Conservation (phyloP, 306 rosid genomes). For the Nissolia schottii region DNA sequence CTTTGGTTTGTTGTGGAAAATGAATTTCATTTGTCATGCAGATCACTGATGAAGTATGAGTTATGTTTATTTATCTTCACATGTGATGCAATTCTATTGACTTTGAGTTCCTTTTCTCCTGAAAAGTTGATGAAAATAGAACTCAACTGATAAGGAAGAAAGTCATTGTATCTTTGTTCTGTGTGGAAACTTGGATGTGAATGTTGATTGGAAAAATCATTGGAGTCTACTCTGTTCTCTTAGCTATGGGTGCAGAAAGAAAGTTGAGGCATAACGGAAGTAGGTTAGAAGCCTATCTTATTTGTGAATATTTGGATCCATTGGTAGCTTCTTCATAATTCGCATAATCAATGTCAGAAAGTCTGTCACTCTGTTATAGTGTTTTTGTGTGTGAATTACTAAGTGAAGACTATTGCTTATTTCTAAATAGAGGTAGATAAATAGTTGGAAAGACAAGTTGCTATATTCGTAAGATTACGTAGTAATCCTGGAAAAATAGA, state of each 20-base stretch:
- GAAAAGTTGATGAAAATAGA: not conserved
- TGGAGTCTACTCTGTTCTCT: not conserved
- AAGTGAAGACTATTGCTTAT: not conserved
- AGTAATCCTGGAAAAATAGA: not conserved
- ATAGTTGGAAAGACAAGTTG: not conserved
- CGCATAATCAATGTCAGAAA: not conserved
- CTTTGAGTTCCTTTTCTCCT: not conserved
- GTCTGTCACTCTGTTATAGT: not conserved
- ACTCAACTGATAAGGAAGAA: not conserved
- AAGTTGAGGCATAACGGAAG: not conserved
- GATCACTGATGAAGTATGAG: not conserved
- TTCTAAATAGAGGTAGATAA: not conserved
- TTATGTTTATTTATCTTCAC: not conserved
- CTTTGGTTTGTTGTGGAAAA: not conserved
- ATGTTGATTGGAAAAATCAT: not conserved
- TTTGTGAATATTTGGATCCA: not conserved
- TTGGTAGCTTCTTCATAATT: not conserved
- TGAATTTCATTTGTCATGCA: not conserved
- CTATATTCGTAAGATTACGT: not conserved
- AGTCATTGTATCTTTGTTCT: not conserved
- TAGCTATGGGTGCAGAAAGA: not conserved
- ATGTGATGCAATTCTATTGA: not conserved
- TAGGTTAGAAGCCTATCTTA: not conserved
- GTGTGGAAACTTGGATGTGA: not conserved
- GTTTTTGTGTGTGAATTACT: not conserved